phyloP scores from a whole-genome alignment of 2,329 filamentous ascomycete genomes.

The Penicillium sp. region DNA sequence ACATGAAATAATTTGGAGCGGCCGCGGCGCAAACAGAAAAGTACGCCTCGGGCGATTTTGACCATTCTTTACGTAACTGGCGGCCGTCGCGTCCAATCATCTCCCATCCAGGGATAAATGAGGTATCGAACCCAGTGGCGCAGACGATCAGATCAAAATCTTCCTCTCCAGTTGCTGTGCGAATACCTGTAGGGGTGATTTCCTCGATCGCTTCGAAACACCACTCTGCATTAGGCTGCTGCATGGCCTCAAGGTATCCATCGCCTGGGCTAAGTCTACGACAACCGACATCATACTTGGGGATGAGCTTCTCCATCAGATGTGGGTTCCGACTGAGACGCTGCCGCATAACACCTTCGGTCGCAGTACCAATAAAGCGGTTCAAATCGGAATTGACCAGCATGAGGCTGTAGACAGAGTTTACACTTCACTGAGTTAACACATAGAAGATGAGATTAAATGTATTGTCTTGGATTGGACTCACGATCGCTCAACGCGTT shows the following conservation, averaged over 20 bases:
- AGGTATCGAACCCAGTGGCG: slow-evolving; percentile 3
- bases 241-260: slow-evolving; percentile 1
- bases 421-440: neutral
- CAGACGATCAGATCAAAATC: slow-evolving; percentile 6
- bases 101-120: slow-evolving; percentile 1
- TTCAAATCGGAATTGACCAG: neutral
- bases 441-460: no score
- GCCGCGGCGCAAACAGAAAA: slow-evolving; percentile 25
- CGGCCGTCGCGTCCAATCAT: neutral
- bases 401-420: neutral
- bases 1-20: slow-evolving; percentile 36
- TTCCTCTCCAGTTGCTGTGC: neutral
- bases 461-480: no score
- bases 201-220: neutral
- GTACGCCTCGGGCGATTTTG: slow-evolving; percentile 26
- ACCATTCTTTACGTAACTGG: slow-evolving; percentile 28
- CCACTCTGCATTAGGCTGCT: neutral
- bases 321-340: neutral
- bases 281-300: neutral
- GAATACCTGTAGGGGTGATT: neutral
- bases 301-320: neutral
- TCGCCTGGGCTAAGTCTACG: neutral
- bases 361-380: neutral
- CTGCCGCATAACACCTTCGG: neutral
- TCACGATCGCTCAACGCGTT: slow-evolving; percentile 5